Percentiles rank a stretch among this genome's conserved stretches.
phyloP scores from a whole-genome alignment of 2,329 filamentous ascomycete species.

The Sclerotinia glacialis region DNA sequence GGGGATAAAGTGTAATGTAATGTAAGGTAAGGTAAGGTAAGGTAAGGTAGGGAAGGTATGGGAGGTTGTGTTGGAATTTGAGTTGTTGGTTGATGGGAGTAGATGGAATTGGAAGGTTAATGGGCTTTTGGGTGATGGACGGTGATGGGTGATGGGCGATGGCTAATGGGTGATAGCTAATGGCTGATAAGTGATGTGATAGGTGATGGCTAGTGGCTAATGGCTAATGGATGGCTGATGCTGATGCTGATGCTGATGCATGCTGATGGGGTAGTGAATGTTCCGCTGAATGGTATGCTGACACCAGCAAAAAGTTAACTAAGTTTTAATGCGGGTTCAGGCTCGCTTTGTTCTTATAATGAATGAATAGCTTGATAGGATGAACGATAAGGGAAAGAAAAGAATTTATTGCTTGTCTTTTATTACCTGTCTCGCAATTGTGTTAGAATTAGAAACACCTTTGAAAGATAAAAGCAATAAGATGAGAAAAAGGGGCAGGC shows the following conservation, averaged over 20 bases:
- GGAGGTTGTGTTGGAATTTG: background rate
- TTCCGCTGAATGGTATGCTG: slow-evolving; percentile 16
- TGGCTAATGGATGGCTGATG: too few relatives aligned
- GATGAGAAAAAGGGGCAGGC: slow-evolving; percentile 4
- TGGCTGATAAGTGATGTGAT: too few relatives aligned
- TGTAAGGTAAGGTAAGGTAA: background rate
- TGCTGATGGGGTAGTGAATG: background rate
- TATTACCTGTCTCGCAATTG: background rate
- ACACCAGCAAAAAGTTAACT: background rate
- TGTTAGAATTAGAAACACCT: background rate
- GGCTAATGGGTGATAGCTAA: background rate
- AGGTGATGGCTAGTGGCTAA: too few relatives aligned
- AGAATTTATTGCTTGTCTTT: background rate
- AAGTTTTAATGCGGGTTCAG: slow-evolving; percentile 12
- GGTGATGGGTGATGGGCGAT: background rate
- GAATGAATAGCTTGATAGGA: background rate
- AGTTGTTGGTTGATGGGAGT: background rate
- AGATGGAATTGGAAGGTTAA: background rate
- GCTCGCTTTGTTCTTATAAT: slow-evolving; percentile 10
- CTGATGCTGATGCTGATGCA: too few relatives aligned
- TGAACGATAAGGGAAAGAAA: background rate
- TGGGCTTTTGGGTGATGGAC: background rate
- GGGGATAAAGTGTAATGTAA: background rate
- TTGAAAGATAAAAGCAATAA: background rate
- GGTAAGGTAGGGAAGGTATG: too few relatives aligned